A percentile compares a stretch with the other conserved stretches of the same genome.
Conservation (phyloP, 1,139 yeast genomes). For the Saccharomyces uvarum region DNA sequence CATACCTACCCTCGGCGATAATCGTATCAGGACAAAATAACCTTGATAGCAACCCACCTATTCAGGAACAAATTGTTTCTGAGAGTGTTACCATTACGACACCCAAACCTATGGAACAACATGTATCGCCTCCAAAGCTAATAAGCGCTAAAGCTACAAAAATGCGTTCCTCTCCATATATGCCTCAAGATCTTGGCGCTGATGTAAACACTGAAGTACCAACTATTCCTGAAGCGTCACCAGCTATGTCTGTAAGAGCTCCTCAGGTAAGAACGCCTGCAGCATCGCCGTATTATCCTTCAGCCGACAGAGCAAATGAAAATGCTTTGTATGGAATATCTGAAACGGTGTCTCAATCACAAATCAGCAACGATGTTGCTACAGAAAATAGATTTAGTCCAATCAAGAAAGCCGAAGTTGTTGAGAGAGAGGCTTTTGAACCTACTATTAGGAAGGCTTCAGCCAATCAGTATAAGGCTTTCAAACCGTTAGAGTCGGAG, state of each 20-base stretch:
- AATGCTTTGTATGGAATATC: neutral
- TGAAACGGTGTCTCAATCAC: neutral
- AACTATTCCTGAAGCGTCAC: neutral
- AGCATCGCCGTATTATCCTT: neutral
- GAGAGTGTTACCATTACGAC: neutral
- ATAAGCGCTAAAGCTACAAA: neutral
- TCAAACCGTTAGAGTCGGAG: slow-evolving; percentile 9
- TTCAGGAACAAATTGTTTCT: neutral
- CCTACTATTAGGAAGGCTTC: slow-evolving; percentile 21
- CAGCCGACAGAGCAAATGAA: neutral
- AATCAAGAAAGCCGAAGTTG: slow-evolving; percentile 16
- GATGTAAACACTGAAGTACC: neutral
- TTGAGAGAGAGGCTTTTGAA: slow-evolving; percentile 20
- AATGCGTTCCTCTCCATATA: neutral
- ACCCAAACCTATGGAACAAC: neutral
- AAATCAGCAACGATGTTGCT: neutral
- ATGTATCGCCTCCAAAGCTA: neutral
- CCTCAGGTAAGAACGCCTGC: neutral
- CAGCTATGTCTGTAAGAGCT: neutral
- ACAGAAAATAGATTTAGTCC: slow-evolving; percentile 14
- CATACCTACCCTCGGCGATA: neutral
- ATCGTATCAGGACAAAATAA: neutral
- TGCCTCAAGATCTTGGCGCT: neutral
- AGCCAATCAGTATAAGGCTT: slow-evolving; percentile 10
- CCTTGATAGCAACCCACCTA: neutral